Evolutionary conservation across 1,284 basidiomycete species (phyloP).

Genomic region (Sanghuangporus sanghuang): DNA sequence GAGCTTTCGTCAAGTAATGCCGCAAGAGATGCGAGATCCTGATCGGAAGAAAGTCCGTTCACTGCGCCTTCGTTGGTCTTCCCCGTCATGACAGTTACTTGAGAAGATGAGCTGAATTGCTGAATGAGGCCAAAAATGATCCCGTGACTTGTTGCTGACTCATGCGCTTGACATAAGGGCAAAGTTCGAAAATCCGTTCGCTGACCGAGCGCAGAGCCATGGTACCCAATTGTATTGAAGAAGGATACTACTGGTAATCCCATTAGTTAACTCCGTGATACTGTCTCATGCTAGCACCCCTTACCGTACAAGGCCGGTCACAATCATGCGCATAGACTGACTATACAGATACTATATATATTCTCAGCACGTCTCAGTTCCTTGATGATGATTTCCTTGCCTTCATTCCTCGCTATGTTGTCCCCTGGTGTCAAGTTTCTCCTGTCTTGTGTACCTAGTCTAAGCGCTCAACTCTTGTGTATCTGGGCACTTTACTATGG

Average conservation of each 20-base stretch:
- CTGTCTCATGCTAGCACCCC: not conserved
- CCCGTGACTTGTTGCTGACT: not conserved
- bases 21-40: constrained; percentile 5
- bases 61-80: constrained; percentile 26
- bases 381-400: too few relatives aligned
- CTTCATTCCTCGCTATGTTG: not conserved
- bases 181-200: not conserved
- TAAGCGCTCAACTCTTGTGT: not conserved
- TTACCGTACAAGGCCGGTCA: not conserved
- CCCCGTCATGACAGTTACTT: not conserved
- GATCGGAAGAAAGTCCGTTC: not conserved
- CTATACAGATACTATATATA: not conserved
- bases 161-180: not conserved
- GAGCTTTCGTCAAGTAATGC: not conserved
- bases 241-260: not conserved
- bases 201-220: too few relatives aligned
- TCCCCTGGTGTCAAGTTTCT: constrained; percentile 9
- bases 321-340: not conserved
- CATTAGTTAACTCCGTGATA: not conserved
- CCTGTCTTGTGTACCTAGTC: not conserved
- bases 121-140: not conserved
- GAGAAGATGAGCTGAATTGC: not conserved
- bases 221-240: not conserved
- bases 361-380: not conserved
- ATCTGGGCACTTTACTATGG: not conserved